phyloP scores from a whole-genome alignment of 805 yeast genomes.

The Starmerella riodocensis region DNA sequence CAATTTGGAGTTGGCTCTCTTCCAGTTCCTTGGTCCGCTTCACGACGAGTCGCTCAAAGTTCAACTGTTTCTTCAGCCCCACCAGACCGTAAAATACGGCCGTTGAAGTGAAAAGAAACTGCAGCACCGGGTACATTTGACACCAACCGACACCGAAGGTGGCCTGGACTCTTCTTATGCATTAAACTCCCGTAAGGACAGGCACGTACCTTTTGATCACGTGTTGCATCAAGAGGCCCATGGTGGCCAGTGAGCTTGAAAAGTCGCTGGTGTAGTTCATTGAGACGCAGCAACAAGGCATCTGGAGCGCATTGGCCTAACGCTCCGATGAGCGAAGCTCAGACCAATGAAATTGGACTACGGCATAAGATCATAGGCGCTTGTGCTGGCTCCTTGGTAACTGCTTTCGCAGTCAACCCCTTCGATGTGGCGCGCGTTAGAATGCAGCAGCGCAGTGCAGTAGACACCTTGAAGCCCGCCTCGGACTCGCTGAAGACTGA shows the following conservation, averaged over 20 bases:
- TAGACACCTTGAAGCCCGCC: constrained; percentile 7
- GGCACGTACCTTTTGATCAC: too few species aligned
- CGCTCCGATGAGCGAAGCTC: background rate
- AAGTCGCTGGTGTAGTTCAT: too few species aligned
- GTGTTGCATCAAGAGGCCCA: too few species aligned
- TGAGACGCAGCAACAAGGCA: too few species aligned
- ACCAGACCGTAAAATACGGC: constrained; percentile 22
- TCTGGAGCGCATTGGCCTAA: background rate
- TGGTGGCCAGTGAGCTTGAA: too few species aligned
- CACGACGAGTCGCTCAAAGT: constrained; percentile 7
- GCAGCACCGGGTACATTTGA: constrained; percentile 16
- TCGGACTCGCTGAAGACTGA: too few species aligned
- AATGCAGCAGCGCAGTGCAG: constrained; percentile 29
- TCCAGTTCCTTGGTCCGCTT: constrained; percentile 9
- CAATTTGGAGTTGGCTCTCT: constrained; percentile 9
- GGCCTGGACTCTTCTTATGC: too few species aligned
- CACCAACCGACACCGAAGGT: too few species aligned
- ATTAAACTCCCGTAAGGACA: too few species aligned
- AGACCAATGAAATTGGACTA: constrained; percentile 3
- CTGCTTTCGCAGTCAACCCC: constrained; percentile 32
- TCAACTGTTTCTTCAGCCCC: constrained; percentile 14
- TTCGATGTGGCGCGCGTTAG: constrained; percentile 35
- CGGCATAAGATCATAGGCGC: constrained; percentile 28
- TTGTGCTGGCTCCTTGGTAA: constrained; percentile 32
- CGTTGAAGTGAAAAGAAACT: constrained; percentile 17